These are phyloP conservation scores for Schizosaccharomyces japonicus DNA, from an alignment of 805 yeast genomes.

Conservation along the genomic window DNA sequence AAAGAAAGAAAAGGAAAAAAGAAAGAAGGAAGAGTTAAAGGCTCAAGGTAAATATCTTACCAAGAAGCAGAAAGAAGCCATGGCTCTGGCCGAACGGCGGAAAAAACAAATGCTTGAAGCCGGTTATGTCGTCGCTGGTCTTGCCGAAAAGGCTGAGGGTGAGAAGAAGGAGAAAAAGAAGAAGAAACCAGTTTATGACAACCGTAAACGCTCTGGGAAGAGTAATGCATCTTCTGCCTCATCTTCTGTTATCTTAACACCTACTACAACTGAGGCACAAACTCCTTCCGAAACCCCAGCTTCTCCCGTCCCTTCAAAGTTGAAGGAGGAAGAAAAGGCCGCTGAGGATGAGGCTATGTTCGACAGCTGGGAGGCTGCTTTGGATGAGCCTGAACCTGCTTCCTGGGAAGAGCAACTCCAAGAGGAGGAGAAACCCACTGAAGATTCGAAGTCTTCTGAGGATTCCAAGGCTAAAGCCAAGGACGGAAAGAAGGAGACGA, in stretches of 20 bases:
- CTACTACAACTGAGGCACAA: not conserved
- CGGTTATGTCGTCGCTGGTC: slow-evolving; percentile 54
- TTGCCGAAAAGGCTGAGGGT: slow-evolving; percentile 18
- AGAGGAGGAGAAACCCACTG: slow-evolving; percentile 12
- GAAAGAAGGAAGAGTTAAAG: slow-evolving; percentile 70
- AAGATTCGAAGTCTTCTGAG: slow-evolving; percentile 31
- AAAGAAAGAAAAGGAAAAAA: slow-evolving; percentile 71
- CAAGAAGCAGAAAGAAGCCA: slow-evolving; percentile 86
- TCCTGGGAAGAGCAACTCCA: slow-evolving; percentile 11
- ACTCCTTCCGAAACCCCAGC: slow-evolving; percentile 14
- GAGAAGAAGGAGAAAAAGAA: slow-evolving; percentile 20
- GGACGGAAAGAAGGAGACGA: slow-evolving; percentile 7
- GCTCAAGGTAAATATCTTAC: slow-evolving; percentile 89
- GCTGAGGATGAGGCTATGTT: slow-evolving; percentile 25
- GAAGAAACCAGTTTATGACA: slow-evolving; percentile 45
- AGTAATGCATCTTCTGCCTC: slow-evolving; percentile 16
- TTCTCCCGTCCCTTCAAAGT: slow-evolving; percentile 4
- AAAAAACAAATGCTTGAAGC: slow-evolving; percentile 60
- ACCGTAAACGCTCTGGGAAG: slow-evolving; percentile 26
- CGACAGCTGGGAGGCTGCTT: slow-evolving; percentile 68
- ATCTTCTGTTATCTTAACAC: slow-evolving; percentile 11
- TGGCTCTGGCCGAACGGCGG: slow-evolving; percentile 65
- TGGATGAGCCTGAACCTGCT: slow-evolving; percentile 16
- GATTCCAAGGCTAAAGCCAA: slow-evolving; percentile 12
- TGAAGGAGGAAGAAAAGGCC: slow-evolving; percentile 11